Evolutionary conservation across 805 yeast genomes (phyloP).

Genomic region (Hanseniaspora singularis): DNA sequence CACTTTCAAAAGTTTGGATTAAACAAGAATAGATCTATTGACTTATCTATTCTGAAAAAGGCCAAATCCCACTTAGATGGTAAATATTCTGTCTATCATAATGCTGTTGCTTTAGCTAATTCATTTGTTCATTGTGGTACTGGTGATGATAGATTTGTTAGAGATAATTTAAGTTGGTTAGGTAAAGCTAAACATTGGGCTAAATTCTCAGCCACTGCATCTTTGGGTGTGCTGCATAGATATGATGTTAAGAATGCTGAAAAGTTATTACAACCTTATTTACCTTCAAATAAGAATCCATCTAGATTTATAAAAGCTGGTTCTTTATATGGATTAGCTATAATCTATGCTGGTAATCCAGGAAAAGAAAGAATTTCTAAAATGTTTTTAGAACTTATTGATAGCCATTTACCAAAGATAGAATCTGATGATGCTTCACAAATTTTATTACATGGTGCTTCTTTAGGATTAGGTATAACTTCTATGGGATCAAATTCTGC

Average conservation of each 20-base stretch:
- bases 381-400: slow-evolving; percentile 59
- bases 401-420: slow-evolving; percentile 37
- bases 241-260: slow-evolving; percentile 89
- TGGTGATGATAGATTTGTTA: slow-evolving; percentile 82
- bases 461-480: slow-evolving; percentile 89
- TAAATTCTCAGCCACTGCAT: slow-evolving; percentile 94
- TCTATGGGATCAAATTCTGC: slow-evolving; percentile 83
- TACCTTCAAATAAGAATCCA: slow-evolving; percentile 59
- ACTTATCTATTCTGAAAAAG: slow-evolving; percentile 65
- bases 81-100: slow-evolving; percentile 84
- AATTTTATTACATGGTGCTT: slow-evolving; percentile 87
- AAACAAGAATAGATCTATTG: slow-evolving; percentile 77
- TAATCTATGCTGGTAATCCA: slow-evolving; percentile 93
- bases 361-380: slow-evolving; percentile 65
- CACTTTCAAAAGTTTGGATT: slow-evolving; percentile 84
- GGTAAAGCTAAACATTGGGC: slow-evolving; percentile 98
- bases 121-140: slow-evolving; percentile 96
- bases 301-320: slow-evolving; percentile 93
- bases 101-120: slow-evolving; percentile 87
- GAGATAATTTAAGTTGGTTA: slow-evolving; percentile 87
- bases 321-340: slow-evolving; percentile 81
- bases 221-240: slow-evolving; percentile 90
- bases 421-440: slow-evolving; percentile 64
- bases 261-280: slow-evolving; percentile 74
- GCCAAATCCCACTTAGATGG: slow-evolving; percentile 77